Evolutionary conservation across 2,329 filamentous ascomycete genomes (phyloP), one percentile per base, ranked within the genome.

Genomic region (Chaetomium strumarium): DNA sequence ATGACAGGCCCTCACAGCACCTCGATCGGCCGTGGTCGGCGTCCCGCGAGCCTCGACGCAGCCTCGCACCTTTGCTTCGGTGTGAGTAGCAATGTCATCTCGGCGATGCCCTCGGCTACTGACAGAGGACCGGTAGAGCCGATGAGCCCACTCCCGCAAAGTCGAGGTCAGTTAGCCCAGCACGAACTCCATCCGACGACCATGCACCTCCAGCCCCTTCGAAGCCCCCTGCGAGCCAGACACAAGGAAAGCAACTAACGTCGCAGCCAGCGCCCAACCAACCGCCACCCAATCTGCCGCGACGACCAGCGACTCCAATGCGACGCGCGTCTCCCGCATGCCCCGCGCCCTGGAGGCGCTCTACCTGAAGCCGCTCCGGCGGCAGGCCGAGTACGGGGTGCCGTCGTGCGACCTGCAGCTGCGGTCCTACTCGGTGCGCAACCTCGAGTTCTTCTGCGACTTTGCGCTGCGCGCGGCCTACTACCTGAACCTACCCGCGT

Each of bases 401-500:
- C 90, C 90, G 12, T 83, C 87, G 11, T 95, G 90, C 74, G 86
- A 96, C 68, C 83, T 99, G 33, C 93, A 99, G 68, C 75, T 99
- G 45, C 89, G 93, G 61, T 96, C 92, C 33, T 99, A 89, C 77
- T 90, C 81, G 64, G 76, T 91, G 34, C 89, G 90, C 55, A 93
- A 95, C 62, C 82, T 99, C 54, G 89, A 96, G 64, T 91, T 96
- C 73, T 96, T 95, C 67, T 79, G 86, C 70, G 93, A 99, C 73
- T 97, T 99, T 68, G 90, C 91, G 46, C 76, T 97, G 51, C 88
- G 93, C 60, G 91, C 91, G 4, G 93, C 93, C 51, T 99, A 97
- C 74, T 99, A 92, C 72, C 82, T 96, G 39, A 83, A 86, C 16
- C 83, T 99, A 2, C 86, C 90, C 10, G 90, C 90, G 2, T 87